phyloP scores from a whole-genome alignment of 2,329 filamentous ascomycete genomes.

The Zasmidium cellare region DNA sequence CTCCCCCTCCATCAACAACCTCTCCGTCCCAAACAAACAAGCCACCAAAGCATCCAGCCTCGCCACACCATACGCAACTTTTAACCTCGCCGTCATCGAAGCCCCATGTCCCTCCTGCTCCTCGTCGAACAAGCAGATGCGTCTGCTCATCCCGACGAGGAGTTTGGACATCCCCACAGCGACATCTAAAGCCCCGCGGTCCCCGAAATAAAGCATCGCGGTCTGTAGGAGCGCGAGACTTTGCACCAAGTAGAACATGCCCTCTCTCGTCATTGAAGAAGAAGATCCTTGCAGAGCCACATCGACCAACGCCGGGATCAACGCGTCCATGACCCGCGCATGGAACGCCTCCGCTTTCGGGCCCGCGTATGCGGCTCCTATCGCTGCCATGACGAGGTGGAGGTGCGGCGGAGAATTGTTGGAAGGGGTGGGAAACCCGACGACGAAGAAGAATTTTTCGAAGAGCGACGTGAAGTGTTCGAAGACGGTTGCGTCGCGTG shows the following conservation, averaged over 20 bases:
- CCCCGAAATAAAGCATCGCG: not conserved
- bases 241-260: not conserved
- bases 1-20: constrained; percentile 4
- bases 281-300: not conserved
- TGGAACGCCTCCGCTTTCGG: not conserved
- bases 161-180: not conserved
- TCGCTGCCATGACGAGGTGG: constrained; percentile 3
- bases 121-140: not conserved
- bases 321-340: not conserved
- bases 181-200: not conserved
- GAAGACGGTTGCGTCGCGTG: not conserved
- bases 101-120: constrained; percentile 2
- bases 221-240: not conserved
- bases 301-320: not conserved
- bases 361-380: constrained; percentile 4
- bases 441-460: not conserved
- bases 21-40: not conserved
- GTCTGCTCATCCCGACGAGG: not conserved
- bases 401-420: not conserved
- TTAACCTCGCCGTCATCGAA: no score
- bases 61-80: constrained; percentile 2
- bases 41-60: constrained; percentile 2
- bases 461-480: not conserved
- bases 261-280: not conserved
- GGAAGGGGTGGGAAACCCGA: not conserved